Conservation (phyloP, 805 yeast genomes). For the Blastobotrys attinorum region DNA sequence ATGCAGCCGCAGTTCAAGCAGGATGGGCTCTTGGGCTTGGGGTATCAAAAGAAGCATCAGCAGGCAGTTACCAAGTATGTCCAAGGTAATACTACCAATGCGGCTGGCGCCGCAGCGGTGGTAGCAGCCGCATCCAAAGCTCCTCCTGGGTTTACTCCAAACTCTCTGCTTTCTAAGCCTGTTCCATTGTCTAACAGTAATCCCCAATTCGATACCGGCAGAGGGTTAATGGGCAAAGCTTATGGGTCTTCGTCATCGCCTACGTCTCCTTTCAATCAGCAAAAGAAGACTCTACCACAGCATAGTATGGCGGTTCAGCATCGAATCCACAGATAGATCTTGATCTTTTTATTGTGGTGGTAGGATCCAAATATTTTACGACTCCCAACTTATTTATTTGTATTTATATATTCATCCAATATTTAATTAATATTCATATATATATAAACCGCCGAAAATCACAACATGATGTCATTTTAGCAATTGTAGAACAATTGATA, state of each 20-base stretch:
- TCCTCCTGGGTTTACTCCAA: conserved; percentile 11
- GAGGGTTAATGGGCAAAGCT: conserved; percentile 2
- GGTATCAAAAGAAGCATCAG: not conserved
- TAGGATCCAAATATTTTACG: too few relatives aligned
- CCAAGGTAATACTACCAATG: not conserved
- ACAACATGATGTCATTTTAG: not conserved
- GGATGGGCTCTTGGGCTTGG: conserved; percentile 1
- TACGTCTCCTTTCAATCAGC: not conserved
- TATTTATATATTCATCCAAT: not conserved
- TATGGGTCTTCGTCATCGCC: not conserved
- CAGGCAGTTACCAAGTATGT: not conserved
- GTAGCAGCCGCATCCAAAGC: not conserved
- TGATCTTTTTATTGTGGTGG: not conserved
- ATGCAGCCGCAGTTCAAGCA: not conserved
- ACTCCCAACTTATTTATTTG: conserved; percentile 2
- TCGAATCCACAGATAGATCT: not conserved
- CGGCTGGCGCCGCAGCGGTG: not conserved
- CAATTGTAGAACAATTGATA: not conserved
- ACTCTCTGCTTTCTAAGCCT: conserved; percentile 11
- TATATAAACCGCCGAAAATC: not conserved
- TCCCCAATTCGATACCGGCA: not conserved
- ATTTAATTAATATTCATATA: too few relatives aligned
- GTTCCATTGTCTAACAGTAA: not conserved
- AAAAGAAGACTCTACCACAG: not conserved
- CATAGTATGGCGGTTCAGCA: conserved; percentile 8